These are phyloP conservation scores for Protomyces inouyei DNA, from an alignment of 1,139 yeast species.

Conservation along the genomic window DNA sequence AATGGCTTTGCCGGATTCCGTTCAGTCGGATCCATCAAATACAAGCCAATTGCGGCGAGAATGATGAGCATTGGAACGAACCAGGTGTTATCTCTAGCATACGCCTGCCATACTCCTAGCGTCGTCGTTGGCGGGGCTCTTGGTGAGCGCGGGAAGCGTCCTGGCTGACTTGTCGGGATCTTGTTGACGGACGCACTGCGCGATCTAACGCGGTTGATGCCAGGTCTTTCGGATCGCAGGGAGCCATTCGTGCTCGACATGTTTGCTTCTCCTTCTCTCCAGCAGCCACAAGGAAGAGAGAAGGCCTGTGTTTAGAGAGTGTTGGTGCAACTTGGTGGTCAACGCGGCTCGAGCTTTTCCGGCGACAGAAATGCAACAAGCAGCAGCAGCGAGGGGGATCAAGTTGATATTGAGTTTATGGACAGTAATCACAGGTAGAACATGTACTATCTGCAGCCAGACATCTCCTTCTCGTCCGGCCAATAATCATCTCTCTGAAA, in stretches of 20 bases:
- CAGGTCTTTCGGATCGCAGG: not conserved
- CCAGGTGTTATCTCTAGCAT: conserved; percentile 18
- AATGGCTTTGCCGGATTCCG: conserved; percentile 17
- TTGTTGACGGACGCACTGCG: conserved; percentile 22
- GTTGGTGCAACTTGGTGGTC: too few species aligned
- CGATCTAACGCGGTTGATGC: conserved; percentile 8
- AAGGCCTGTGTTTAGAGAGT: too few species aligned
- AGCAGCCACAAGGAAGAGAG: too few species aligned
- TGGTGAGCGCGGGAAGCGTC: conserved; percentile 12
- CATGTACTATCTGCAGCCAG: too few species aligned
- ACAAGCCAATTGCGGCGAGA: conserved; percentile 6
- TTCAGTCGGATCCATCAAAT: conserved; percentile 1
- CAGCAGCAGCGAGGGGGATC: too few species aligned
- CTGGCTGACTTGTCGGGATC: conserved; percentile 22
- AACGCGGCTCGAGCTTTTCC: too few species aligned
- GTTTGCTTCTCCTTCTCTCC: not conserved
- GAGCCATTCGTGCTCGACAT: not conserved
- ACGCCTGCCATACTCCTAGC: conserved; percentile 7
- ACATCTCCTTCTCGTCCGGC: conserved; percentile 13
- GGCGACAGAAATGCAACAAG: too few species aligned
- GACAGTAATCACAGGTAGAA: too few species aligned
- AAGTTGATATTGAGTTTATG: too few species aligned
- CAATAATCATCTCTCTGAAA: conserved; percentile 13
- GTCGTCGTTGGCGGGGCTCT: not conserved
- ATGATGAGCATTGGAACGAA: conserved; percentile 18